Evolutionary conservation across 2,329 filamentous ascomycete species (phyloP), one percentile per base, ranked within the genome.

Genomic region (Ophiostoma fasciatum): DNA sequence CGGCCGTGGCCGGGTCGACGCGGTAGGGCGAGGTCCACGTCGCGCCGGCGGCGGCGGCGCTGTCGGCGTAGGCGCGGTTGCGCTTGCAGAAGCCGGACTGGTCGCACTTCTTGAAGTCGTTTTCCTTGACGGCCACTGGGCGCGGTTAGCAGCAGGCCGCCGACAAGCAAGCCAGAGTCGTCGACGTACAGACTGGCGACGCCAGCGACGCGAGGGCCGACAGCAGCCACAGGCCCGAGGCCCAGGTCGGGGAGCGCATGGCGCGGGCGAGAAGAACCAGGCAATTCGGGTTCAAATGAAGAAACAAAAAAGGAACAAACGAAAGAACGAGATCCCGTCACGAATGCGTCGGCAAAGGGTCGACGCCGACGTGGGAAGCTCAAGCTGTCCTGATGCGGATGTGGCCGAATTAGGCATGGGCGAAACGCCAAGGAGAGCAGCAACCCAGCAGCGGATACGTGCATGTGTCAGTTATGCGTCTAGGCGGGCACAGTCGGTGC

Each of bases 11-110:
- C 35, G 79, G 61, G 28, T 77, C 65, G 45, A 98, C 67, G 44
- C 68, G 66, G 60, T 96, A 98, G 0, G 88, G 88, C 7, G 84
- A 77, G 46, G 65, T 64, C 81, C 84, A 94, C 20, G 67, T 64
- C 8, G 72, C 67, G 41, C 73, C 75, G 38, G 73, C 61, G 28
- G 72, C 62, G 31, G 71, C 60, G 43, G 77, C 84, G 44, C 71
- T 64, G 58, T 96, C 87, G 53, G 90, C 90, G 54, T 82, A 87
- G 27, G 74, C 81, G 55, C 90, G 77, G 61, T 96, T 96, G 46
- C 90, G 82, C 55, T 85, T 90, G 62, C 90, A 98, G 64, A 98
- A 98, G 50, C 90, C 90, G 5, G 88, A 90, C 55, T 98, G 88
- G 47, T 81, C 64, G 63, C 90, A 98, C 49, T 81, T 94, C 55